Evolutionary conservation across 2,329 filamentous ascomycete species (phyloP).

Genomic region (Keithomyces neogunnii): DNA sequence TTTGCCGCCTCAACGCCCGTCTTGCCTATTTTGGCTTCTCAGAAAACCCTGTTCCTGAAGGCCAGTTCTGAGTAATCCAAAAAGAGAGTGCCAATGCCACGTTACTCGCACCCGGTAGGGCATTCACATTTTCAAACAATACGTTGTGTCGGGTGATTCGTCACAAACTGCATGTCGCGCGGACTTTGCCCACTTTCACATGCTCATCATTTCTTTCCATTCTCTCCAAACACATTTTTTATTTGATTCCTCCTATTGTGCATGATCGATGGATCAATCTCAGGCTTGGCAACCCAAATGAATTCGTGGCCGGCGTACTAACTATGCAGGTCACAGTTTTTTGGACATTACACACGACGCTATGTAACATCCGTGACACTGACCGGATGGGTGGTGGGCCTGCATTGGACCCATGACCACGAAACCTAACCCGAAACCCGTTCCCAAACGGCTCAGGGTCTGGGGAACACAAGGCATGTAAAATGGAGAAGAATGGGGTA

Average conservation of each 20-base stretch:
- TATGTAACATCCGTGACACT: background rate
- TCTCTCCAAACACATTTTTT: background rate
- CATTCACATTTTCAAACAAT: background rate
- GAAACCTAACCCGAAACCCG: slow-evolving; percentile 1
- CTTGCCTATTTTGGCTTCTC: too few relatives aligned
- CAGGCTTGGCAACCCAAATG: slow-evolving; percentile 1
- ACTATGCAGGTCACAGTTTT: background rate
- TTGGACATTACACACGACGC: too few relatives aligned
- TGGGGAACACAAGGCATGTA: background rate
- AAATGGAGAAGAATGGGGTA: background rate
- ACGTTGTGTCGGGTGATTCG: background rate
- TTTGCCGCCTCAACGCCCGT: too few relatives aligned
- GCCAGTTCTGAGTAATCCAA: too few relatives aligned
- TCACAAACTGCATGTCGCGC: background rate
- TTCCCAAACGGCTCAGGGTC: background rate
- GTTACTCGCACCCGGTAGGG: too few relatives aligned
- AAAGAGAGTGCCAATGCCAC: too few relatives aligned
- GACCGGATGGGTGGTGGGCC: background rate
- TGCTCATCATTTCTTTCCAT: background rate
- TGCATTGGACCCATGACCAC: background rate
- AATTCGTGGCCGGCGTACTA: background rate
- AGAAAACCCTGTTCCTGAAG: too few relatives aligned
- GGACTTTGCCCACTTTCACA: background rate
- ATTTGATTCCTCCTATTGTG: background rate
- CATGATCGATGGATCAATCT: background rate